Percentiles rank a stretch among this genome's conserved stretches.
Conservation (phyloP, 176 grass and related monocot species). For the Elymus sibiricus region DNA sequence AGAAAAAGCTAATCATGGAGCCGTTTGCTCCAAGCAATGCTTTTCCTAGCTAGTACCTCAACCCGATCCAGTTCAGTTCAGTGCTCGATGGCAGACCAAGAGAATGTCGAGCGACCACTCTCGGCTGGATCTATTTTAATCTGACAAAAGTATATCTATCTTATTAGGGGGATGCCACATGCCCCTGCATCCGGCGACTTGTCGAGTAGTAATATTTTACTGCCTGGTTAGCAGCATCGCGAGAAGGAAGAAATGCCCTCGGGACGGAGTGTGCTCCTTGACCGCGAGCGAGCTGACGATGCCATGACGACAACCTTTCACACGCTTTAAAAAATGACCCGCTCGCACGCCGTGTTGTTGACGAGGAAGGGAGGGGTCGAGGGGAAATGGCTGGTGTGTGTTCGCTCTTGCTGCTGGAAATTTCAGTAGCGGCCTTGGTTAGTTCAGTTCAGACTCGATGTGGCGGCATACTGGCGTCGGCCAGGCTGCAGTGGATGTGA, state of each 20-base stretch:
- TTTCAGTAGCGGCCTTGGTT: no score
- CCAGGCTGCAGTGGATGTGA: background rate
- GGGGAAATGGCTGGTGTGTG: background rate
- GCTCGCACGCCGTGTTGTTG: background rate
- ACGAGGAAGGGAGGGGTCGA: background rate
- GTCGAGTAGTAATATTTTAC: background rate
- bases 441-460: background rate
- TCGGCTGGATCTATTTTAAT: background rate
- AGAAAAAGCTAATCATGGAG: background rate
- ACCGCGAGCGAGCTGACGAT: background rate
- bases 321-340: background rate
- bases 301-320: background rate
- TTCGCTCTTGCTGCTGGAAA: no score
- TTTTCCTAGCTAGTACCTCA: background rate
- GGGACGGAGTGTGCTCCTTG: no score
- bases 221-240: background rate
- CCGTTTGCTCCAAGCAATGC: background rate
- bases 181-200: background rate
- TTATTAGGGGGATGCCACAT: constrained; percentile 5
- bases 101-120: background rate
- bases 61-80: background rate
- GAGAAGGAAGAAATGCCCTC: background rate
- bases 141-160: background rate
- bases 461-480: background rate
- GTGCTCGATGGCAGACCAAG: background rate